Evolutionary conservation across 2,329 filamentous ascomycete species (phyloP), one percentile per base, ranked within the genome.

Genomic region (Penicillium vulpinum): DNA sequence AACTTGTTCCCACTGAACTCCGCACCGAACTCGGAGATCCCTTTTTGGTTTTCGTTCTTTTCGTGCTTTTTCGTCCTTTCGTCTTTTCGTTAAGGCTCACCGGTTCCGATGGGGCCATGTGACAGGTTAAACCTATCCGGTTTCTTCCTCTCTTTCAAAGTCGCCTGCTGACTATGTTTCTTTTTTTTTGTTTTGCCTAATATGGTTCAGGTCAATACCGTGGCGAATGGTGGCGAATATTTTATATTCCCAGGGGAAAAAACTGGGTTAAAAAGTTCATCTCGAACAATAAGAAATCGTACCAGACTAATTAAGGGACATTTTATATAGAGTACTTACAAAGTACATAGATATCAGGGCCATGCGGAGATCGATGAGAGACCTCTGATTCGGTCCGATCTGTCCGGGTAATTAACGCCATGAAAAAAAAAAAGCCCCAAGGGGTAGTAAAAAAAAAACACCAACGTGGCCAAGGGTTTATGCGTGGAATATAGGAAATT

Each of bases 101-200:
- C 46, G 46, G 49, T 35, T 31, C 49, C 49, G 38, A 35, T 35
- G 18, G 33, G 40, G n/a, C 47, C 52, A 59, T 58, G 58, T 60
- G 57, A 55, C 52, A 36, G 16, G n/a, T 31, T 60, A 21, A 56
- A 33, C 39, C n/a, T n/a, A n/a, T 47, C 62, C 63, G 62, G 62
- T 64, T 63, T 64, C 46, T 56, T 59, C 60, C 51, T 43, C 35
- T 24, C 18, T 51, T 68, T 58, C 58, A 61, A 62, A 63, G 41
- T 49, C 59, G 57, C 51, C 44, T 31, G 49, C 50, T 60, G 40
- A 38, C 38, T 54, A 31, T 41, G 26, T 56, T 56, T 58, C 46
- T 60, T 61, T 16, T 15, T 29, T 4, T 16, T 36, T 26, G n/a
- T n/a, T 43, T 13, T 29, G 41, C 41, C 47, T 49, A n/a, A n/a